Base-by-base conservation (phyloP, 768 basidiomycete species). In the Trametes punicea region DNA sequence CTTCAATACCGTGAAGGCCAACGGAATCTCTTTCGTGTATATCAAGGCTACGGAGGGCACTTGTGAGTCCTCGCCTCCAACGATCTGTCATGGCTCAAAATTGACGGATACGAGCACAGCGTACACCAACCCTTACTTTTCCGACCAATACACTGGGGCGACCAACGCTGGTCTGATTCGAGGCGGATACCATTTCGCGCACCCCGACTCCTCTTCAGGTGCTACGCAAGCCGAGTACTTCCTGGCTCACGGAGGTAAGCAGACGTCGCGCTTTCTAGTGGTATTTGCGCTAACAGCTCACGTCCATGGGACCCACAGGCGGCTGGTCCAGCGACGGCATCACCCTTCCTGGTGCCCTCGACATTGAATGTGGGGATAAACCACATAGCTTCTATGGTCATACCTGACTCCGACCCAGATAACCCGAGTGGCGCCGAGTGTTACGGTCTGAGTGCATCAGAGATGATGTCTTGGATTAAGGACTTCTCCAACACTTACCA, bases 31-130 rank as follows among this genome's bases (percentile, higher is more conserved):
- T 11, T 87, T 84, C 61, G 81, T 71, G 2, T 86, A 76, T 64
- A 85, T 87, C 76, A 87, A 86, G 65, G 85, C 84, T 8, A 87
- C 84, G 2, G 84, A 87, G 65, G 79, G 79, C 8, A 82, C 74
- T n/a, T 64, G 81, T 82, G 46, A 53, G 72, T 2, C 5, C 15
- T 30, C 9, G 13, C 23, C 23, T 23, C 23, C 20, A 25, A 7
- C 23, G 41, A 11, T 20, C 5, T 23, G 21, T 42, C 10, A 21
- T 23, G 10, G 23, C 20, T n/a, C n/a, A n/a, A n/a, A n/a, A n/a
- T n/a, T n/a, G n/a, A n/a, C n/a, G n/a, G n/a, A n/a, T n/a, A n/a
- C 23, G 16, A 23, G 2, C 11, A 4, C 41, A 71, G 66, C 67
- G 1, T 84, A 75, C 62, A 69, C n/a, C 3, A 73, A 71, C 60